These are phyloP conservation scores for Colletotrichum navitas DNA, from an alignment of 2,329 filamentous ascomycete genomes.

Conservation along the genomic window DNA sequence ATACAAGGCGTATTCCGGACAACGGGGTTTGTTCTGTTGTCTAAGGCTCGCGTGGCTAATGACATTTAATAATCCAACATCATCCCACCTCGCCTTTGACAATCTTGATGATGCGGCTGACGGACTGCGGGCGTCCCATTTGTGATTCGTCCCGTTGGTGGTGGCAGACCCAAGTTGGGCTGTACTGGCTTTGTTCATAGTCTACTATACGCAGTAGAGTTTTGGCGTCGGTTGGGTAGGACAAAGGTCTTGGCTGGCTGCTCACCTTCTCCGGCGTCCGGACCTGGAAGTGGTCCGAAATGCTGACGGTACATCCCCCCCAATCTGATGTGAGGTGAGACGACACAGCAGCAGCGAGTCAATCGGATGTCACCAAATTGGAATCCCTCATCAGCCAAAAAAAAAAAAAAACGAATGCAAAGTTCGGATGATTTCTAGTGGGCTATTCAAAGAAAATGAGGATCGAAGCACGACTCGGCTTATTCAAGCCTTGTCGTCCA, in stretches of 20 bases:
- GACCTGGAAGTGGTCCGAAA: neutral
- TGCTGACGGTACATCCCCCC: neutral
- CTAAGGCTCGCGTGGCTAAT: constrained; percentile 20
- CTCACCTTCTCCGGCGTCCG: neutral
- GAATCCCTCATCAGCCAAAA: neutral
- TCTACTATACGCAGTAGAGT: neutral
- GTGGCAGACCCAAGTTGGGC: neutral
- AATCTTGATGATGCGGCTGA: constrained; percentile 20
- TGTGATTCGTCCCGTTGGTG: neutral
- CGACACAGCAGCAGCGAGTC: neutral
- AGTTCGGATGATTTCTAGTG: neutral
- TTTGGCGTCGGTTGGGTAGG: constrained; percentile 23
- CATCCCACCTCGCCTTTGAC: constrained; percentile 51
- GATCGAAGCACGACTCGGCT: neutral
- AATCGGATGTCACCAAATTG: neutral
- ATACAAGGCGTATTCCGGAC: constrained; percentile 48
- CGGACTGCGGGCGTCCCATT: neutral
- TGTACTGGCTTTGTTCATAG: neutral
- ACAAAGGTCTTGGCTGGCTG: constrained; percentile 28
- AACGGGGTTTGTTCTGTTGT: neutral
- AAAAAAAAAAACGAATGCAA: neutral
- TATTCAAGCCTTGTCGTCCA: neutral
- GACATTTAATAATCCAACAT: constrained; percentile 48
- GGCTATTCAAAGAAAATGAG: neutral
- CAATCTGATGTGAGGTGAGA: constrained; percentile 15